phyloP scores from a whole-genome alignment of 106 monocot species.

The Amphibolis antarctica region DNA sequence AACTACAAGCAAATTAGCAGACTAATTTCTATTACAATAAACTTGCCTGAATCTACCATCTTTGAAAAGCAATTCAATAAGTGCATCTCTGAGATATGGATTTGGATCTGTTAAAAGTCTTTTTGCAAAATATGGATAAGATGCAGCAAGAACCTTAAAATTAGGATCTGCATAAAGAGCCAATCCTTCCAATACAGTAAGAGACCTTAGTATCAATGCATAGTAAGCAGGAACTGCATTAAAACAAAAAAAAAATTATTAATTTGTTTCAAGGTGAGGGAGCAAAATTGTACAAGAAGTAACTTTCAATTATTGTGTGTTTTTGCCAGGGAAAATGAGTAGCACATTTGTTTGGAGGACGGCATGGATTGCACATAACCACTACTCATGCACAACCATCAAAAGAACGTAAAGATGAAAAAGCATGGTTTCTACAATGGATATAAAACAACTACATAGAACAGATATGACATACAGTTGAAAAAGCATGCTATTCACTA shows the following conservation, averaged over 20 bases:
- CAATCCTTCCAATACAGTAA: constrained; percentile 94
- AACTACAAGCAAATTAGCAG: not conserved
- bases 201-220: constrained; percentile 94
- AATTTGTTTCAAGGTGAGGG: too few species aligned
- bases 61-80: constrained; percentile 94
- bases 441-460: too few species aligned
- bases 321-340: too few species aligned
- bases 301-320: too few species aligned
- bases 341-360: too few species aligned
- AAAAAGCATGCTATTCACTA: too few species aligned
- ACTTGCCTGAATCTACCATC: constrained; percentile 97
- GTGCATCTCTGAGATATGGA: constrained; percentile 99
- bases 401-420: too few species aligned
- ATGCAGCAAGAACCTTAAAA: constrained; percentile 98
- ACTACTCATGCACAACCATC: too few species aligned
- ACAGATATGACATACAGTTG: too few species aligned
- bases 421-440: too few species aligned
- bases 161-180: constrained; percentile 94
- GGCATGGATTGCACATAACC: too few species aligned
- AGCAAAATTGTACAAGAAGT: too few species aligned
- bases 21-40: not conserved
- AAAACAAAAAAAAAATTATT: not conserved
- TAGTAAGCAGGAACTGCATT: constrained; percentile 94
- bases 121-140: constrained; percentile 99
- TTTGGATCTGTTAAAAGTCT: constrained; percentile 97